Percentiles rank a stretch among this genome's conserved stretches.
Evolutionary conservation across 306 rosid genomes (phyloP).

Genomic region (Quercus rubra): DNA sequence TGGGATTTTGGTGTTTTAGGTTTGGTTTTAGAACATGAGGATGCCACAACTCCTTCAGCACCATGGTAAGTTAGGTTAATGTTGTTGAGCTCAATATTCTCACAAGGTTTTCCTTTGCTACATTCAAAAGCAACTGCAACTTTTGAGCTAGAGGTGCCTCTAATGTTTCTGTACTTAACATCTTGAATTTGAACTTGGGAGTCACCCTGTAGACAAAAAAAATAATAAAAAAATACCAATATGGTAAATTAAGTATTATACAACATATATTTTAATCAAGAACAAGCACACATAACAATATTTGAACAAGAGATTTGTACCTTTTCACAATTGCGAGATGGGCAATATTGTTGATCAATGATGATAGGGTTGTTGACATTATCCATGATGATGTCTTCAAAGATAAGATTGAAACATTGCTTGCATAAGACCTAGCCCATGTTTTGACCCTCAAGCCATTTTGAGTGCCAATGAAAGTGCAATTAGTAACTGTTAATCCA

Average conservation of each 20-base stretch:
- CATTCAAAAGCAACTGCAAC: constrained; percentile 11
- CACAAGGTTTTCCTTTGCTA: constrained; percentile 24
- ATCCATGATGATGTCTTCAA: not conserved
- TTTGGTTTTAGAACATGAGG: constrained; percentile 9
- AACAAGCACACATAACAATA: too few relatives aligned
- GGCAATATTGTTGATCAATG: constrained; percentile 43
- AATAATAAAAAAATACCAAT: not conserved
- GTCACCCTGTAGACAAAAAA: not conserved
- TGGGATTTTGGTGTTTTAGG: too few relatives aligned
- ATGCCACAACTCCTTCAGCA: not conserved
- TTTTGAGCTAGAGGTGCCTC: constrained; percentile 23
- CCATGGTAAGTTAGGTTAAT: not conserved
- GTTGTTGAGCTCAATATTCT: constrained; percentile 2
- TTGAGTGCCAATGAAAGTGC: constrained; percentile 21
- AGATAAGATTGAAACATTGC: constrained; percentile 15
- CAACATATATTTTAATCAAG: too few relatives aligned
- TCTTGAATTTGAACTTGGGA: constrained; percentile 18
- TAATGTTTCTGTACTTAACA: constrained; percentile 17
- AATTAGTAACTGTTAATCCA: not conserved
- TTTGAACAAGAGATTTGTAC: not conserved
- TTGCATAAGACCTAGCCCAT: constrained; percentile 17
- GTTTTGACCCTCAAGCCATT: constrained; percentile 41
- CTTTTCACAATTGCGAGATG: constrained; percentile 6
- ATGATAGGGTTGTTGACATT: constrained; percentile 31
- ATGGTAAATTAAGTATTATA: not conserved